Conservation (phyloP, 495 filamentous ascomycete genomes). For the Xylaria flabelliformis region DNA sequence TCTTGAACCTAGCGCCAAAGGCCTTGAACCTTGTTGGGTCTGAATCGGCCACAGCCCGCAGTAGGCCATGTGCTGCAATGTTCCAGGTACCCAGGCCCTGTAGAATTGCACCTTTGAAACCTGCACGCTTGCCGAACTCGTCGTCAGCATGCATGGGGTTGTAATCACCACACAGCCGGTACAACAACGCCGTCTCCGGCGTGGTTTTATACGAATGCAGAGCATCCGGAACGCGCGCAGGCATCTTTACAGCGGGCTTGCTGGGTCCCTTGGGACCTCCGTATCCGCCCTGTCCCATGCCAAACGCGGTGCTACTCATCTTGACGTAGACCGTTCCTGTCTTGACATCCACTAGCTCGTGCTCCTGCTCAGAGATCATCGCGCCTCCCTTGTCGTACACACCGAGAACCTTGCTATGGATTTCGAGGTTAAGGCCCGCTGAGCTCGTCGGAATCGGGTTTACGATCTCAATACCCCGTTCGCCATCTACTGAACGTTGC, state of each 20-base stretch:
- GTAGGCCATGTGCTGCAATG: slow-evolving; percentile 41
- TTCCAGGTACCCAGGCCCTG: slow-evolving; percentile 45
- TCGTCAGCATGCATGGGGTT: slow-evolving; percentile 45
- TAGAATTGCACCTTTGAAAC: slow-evolving; percentile 40
- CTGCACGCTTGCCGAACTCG: slow-evolving; percentile 35
- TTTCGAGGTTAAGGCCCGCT: slow-evolving; percentile 38
- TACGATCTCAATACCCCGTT: slow-evolving; percentile 40
- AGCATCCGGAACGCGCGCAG: slow-evolving; percentile 36
- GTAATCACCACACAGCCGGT: slow-evolving; percentile 44
- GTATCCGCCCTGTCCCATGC: slow-evolving; percentile 42
- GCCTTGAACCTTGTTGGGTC: slow-evolving; percentile 35
- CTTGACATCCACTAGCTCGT: slow-evolving; percentile 34
- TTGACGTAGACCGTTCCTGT: slow-evolving; percentile 36
- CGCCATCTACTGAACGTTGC: slow-evolving; percentile 40
- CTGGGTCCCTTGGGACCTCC: slow-evolving; percentile 37
- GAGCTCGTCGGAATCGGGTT: slow-evolving; percentile 32
- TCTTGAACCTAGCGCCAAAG: slow-evolving; percentile 40
- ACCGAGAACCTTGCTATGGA: slow-evolving; percentile 35
- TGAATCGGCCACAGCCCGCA: slow-evolving; percentile 35
- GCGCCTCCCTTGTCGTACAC: slow-evolving; percentile 42
- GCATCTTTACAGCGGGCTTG: slow-evolving; percentile 28
- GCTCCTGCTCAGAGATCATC: slow-evolving; percentile 39
- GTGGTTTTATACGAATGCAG: slow-evolving; percentile 36
- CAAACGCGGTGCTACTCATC: slow-evolving; percentile 36
- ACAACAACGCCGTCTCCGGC: slow-evolving; percentile 38